Percentiles rank a stretch among this genome's conserved stretches.
These are phyloP conservation scores for Olyra latifolia DNA, from an alignment of 176 grass and related monocot genomes.

Conservation along the genomic window DNA sequence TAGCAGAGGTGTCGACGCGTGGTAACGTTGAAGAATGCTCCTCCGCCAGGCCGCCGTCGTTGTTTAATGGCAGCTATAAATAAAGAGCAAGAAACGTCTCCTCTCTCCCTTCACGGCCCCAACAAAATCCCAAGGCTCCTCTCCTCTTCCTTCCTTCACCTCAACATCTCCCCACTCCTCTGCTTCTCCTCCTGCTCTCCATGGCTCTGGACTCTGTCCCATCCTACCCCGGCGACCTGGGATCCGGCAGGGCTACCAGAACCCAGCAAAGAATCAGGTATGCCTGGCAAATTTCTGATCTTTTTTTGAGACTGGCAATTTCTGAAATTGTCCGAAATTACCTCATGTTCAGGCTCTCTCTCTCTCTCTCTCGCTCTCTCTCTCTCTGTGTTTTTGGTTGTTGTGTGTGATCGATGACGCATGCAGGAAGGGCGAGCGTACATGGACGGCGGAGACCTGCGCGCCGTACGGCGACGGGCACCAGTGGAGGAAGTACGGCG, in stretches of 20 bases:
- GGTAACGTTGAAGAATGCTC: conserved; percentile 44
- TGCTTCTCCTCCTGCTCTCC: neutral
- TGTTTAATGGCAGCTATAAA: conserved; percentile 47
- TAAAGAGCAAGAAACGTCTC: conserved; percentile 38
- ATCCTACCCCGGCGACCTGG: conserved; percentile 24
- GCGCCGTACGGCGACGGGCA: conserved; percentile 71
- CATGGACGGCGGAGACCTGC: conserved; percentile 50
- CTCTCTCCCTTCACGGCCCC: neutral
- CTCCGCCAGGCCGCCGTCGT: conserved; percentile 21
- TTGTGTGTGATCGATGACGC: neutral
- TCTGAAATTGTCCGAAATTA: too few relatives aligned
- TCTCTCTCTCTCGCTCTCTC: too few relatives aligned
- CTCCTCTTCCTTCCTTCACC: neutral
- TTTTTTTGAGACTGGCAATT: neutral
- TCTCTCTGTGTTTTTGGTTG: too few relatives aligned
- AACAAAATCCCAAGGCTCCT: conserved; percentile 15
- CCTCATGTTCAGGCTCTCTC: too few relatives aligned
- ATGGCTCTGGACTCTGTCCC: conserved; percentile 51
- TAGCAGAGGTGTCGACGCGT: conserved; percentile 20
- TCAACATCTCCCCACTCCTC: neutral
- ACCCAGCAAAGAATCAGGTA: conserved; percentile 47
- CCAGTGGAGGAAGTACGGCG: conserved; percentile 94
- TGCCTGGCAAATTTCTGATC: neutral
- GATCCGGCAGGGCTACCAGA: conserved; percentile 21
- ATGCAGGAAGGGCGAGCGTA: conserved; percentile 45